Evolutionary conservation across 2,329 filamentous ascomycete species (phyloP).

Genomic region (Fusarium lateritium): DNA sequence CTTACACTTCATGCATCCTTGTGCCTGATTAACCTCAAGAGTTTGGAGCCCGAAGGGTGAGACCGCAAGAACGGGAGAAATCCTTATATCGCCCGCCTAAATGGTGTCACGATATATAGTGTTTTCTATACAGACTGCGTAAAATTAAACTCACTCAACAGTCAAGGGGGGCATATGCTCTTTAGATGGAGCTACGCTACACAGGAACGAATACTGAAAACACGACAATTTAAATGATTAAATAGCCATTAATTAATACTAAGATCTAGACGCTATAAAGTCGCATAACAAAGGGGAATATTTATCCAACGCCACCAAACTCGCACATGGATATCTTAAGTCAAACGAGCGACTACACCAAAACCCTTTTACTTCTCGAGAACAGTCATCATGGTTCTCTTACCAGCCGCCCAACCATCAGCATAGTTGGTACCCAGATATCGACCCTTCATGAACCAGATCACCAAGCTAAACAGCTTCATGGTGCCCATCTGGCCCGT

Average conservation of each 20-base stretch:
- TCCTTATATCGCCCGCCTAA: no score
- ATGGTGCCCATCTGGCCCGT: conserved; percentile 57
- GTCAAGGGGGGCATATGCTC: no score
- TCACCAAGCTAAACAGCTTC: conserved; percentile 57
- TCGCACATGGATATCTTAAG: conserved; percentile 2
- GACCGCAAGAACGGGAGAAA: no score
- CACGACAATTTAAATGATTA: background rate
- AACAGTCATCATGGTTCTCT: conserved; percentile 50
- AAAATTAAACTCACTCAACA: no score
- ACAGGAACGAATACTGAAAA: background rate
- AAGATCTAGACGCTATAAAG: background rate
- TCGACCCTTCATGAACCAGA: conserved; percentile 58
- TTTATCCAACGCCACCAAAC: conserved; percentile 5
- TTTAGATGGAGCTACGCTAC: no score
- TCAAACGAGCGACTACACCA: background rate
- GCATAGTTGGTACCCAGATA: conserved; percentile 56
- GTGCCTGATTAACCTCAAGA: no score
- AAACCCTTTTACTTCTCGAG: conserved; percentile 51
- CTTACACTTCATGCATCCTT: no score
- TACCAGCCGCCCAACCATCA: conserved; percentile 52
- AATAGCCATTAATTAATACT: background rate
- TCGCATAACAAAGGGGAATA: conserved; percentile 14
- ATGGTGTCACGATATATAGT: no score
- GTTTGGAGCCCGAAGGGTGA: no score
- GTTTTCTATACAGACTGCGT: no score